phyloP scores from a whole-genome alignment of 192 early-diverging fungal species.

The Coemansia sp. region DNA sequence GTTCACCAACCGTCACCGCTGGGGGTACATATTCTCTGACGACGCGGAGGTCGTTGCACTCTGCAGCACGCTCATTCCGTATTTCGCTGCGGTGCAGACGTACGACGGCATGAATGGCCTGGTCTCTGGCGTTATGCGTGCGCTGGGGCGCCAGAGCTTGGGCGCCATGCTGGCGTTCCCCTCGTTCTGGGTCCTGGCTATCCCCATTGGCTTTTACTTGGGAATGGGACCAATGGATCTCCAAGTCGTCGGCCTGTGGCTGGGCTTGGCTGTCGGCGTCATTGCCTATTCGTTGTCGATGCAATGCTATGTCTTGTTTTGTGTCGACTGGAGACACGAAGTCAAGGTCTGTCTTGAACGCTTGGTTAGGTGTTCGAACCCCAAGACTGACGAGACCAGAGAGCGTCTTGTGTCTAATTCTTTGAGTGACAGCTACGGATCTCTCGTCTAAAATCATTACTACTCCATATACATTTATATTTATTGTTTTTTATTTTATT shows the following conservation, averaged over 20 bases:
- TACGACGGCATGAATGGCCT: constrained; percentile 64
- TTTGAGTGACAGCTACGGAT: constrained; percentile 10
- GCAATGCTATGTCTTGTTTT: constrained; percentile 40
- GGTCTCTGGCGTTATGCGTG: constrained; percentile 60
- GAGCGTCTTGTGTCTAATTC: background rate
- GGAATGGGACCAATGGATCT: constrained; percentile 49
- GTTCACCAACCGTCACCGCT: constrained; percentile 56
- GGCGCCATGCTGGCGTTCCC: constrained; percentile 56
- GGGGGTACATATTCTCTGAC: constrained; percentile 65
- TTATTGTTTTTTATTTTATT: background rate
- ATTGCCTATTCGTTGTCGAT: constrained; percentile 35
- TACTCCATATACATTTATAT: background rate
- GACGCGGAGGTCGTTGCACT: constrained; percentile 31
- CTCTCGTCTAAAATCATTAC: background rate
- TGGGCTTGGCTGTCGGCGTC: constrained; percentile 58
- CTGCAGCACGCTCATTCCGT: constrained; percentile 42
- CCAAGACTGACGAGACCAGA: background rate
- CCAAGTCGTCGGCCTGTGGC: constrained; percentile 64
- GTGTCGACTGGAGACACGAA: constrained; percentile 51
- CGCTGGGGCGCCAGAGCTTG: constrained; percentile 55
- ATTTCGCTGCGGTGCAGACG: constrained; percentile 37
- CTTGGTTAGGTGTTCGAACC: constrained; percentile 14
- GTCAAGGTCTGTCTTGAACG: constrained; percentile 43
- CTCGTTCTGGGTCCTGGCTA: constrained; percentile 57
- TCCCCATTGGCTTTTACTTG: constrained; percentile 59